phyloP scores from a whole-genome alignment of 306 rosid species.

The Dryas drummondii region DNA sequence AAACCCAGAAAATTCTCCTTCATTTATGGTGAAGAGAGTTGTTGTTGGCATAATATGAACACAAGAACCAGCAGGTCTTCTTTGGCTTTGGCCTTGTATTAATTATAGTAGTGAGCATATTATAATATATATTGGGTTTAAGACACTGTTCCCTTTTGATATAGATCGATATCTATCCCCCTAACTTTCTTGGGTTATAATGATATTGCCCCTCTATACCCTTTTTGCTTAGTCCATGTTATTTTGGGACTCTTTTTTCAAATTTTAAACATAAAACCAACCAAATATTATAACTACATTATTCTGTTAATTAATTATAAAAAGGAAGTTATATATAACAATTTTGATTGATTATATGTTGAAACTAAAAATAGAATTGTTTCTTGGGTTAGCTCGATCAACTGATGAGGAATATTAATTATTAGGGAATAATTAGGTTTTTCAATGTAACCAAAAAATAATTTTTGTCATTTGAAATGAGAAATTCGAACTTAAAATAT shows the following conservation, averaged over 20 bases:
- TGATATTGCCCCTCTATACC: constrained; percentile 33
- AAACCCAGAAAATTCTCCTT: constrained; percentile 75
- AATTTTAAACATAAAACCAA: too few relatives aligned
- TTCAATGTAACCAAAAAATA: too few relatives aligned
- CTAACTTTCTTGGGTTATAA: constrained; percentile 29
- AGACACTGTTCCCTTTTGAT: constrained; percentile 27
- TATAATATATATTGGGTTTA: constrained; percentile 17
- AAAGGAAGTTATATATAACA: too few relatives aligned
- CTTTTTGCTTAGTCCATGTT: neutral
- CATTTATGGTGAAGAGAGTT: constrained; percentile 63
- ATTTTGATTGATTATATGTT: neutral
- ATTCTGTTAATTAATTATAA: too few relatives aligned
- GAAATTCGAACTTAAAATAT: too few relatives aligned
- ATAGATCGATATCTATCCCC: constrained; percentile 36
- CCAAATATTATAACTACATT: too few relatives aligned
- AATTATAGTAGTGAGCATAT: constrained; percentile 27
- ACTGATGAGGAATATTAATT: too few relatives aligned
- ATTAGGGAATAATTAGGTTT: too few relatives aligned
- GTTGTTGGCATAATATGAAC: constrained; percentile 49
- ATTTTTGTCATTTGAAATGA: too few relatives aligned
- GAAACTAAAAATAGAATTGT: neutral
- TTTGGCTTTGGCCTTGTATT: constrained; percentile 48
- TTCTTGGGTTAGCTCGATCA: too few relatives aligned
- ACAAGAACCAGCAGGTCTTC: constrained; percentile 30
- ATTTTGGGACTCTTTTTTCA: too few relatives aligned